phyloP scores from a whole-genome alignment of 1,284 basidiomycete species.

The Wolfiporia cocos region DNA sequence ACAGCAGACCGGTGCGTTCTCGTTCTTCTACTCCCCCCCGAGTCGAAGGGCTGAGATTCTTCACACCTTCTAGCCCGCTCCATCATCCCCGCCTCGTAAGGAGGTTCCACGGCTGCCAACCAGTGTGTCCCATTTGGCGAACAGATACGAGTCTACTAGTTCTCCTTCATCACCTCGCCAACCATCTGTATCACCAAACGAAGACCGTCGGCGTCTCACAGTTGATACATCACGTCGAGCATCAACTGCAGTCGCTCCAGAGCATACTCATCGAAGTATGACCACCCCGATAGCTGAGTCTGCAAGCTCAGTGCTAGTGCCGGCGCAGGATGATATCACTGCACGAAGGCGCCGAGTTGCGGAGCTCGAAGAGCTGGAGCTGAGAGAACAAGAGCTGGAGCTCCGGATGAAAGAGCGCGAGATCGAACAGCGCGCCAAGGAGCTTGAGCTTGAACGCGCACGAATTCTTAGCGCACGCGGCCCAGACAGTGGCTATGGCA shows the following conservation, averaged over 20 bases:
- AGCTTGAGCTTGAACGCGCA: constrained; percentile 27
- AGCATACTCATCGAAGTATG: constrained; percentile 5
- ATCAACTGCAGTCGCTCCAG: constrained; percentile 8
- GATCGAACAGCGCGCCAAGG: constrained; percentile 43
- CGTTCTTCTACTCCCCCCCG: not conserved
- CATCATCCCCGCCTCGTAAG: constrained; percentile 48
- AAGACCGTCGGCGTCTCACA: constrained; percentile 14
- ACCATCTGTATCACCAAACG: constrained; percentile 24
- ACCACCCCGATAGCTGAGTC: constrained; percentile 8
- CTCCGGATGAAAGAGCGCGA: constrained; percentile 55
- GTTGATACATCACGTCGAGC: constrained; percentile 13
- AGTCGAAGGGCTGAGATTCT: constrained; percentile 5
- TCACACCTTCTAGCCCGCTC: constrained; percentile 35
- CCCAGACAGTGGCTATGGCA: constrained; percentile 21
- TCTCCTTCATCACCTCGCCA: constrained; percentile 6
- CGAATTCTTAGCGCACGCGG: constrained; percentile 16
- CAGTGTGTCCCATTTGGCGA: constrained; percentile 62
- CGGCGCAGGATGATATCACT: constrained; percentile 23
- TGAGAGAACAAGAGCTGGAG: constrained; percentile 47
- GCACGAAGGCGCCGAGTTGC: constrained; percentile 41
- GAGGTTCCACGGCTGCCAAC: constrained; percentile 55
- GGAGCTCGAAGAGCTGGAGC: constrained; percentile 44
- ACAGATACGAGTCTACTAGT: constrained; percentile 40
- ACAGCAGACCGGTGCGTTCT: constrained; percentile 45
- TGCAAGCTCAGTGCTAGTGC: constrained; percentile 1